A percentile compares a stretch with the other conserved stretches of the same genome.
Evolutionary conservation across 495 filamentous ascomycete species (phyloP).

Genomic region (Annulohypoxylon stygium): DNA sequence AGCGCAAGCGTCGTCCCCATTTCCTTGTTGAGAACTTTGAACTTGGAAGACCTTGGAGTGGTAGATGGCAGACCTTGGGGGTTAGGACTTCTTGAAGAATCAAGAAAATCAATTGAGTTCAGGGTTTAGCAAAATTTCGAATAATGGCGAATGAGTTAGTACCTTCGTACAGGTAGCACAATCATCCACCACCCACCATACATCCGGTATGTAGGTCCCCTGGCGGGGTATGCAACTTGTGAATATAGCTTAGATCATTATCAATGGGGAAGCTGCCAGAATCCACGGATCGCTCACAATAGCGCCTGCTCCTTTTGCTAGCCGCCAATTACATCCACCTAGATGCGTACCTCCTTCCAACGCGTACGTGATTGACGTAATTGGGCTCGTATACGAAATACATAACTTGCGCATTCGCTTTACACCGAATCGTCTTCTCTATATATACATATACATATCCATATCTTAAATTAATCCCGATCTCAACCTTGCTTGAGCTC

Average conservation of each 20-base stretch:
- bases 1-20: slow-evolving; percentile 34
- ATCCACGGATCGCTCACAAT: background rate
- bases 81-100: slow-evolving; percentile 1
- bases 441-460: background rate
- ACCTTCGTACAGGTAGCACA: background rate
- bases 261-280: slow-evolving; percentile 15
- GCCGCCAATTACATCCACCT: background rate
- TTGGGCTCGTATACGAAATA: slow-evolving; percentile 19
- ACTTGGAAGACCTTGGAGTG: background rate
- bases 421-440: slow-evolving; percentile 1
- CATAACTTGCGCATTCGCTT: background rate
- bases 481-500: background rate
- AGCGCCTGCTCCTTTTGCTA: slow-evolving; percentile 3
- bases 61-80: background rate
- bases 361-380: slow-evolving; percentile 35
- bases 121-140: slow-evolving; percentile 3
- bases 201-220: background rate
- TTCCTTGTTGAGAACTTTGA: slow-evolving; percentile 11
- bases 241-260: slow-evolving; percentile 18
- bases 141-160: background rate
- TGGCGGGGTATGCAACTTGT: slow-evolving; percentile 32
- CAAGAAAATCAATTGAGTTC: background rate
- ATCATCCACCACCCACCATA: too few relatives aligned
- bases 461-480: background rate
- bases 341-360: background rate